Evolutionary conservation across 345 rosid species (phyloP).

Genomic region (Salix suchowensis): DNA sequence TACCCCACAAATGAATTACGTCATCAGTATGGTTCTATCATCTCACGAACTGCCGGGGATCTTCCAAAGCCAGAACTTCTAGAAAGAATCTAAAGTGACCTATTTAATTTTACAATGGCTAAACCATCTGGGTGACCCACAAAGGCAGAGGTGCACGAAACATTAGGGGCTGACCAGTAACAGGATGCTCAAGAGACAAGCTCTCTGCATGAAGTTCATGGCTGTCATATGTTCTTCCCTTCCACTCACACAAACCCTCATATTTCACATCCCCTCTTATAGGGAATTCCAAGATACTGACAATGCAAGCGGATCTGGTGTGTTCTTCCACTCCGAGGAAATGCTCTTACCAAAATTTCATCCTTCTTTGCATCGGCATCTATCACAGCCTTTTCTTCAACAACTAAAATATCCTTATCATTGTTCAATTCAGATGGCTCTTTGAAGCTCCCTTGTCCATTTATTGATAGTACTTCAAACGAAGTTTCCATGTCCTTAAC

Average conservation of each 20-base stretch:
- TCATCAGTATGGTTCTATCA: not conserved
- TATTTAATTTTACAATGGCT: slow-evolving; percentile 12
- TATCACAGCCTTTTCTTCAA: slow-evolving; percentile 38
- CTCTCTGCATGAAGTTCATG: slow-evolving; percentile 90
- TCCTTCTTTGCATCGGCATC: slow-evolving; percentile 27
- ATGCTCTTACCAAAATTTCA: slow-evolving; percentile 69
- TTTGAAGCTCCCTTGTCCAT: slow-evolving; percentile 30
- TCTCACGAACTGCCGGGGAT: not conserved
- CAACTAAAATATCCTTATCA: slow-evolving; percentile 32
- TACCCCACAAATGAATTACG: not conserved
- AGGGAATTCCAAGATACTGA: slow-evolving; percentile 79
- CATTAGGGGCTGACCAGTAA: slow-evolving; percentile 40
- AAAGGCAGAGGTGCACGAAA: slow-evolving; percentile 61
- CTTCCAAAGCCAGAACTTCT: not conserved
- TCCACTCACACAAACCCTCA: slow-evolving; percentile 74
- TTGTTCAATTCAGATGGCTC: slow-evolving; percentile 22
- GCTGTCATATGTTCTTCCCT: slow-evolving; percentile 46
- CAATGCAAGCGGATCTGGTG: slow-evolving; percentile 94
- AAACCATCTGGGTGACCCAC: slow-evolving; percentile 43
- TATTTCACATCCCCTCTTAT: slow-evolving; percentile 84
- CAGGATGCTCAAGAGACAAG: slow-evolving; percentile 67
- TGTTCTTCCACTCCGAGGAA: slow-evolving; percentile 78
- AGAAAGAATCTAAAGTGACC: not conserved
- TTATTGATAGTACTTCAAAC: slow-evolving; percentile 61
- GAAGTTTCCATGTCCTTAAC: slow-evolving; percentile 87